Percentiles rank a stretch among this genome's conserved stretches.
phyloP scores from a whole-genome alignment of 1,284 basidiomycete species.

The Hemileia vastatrix region DNA sequence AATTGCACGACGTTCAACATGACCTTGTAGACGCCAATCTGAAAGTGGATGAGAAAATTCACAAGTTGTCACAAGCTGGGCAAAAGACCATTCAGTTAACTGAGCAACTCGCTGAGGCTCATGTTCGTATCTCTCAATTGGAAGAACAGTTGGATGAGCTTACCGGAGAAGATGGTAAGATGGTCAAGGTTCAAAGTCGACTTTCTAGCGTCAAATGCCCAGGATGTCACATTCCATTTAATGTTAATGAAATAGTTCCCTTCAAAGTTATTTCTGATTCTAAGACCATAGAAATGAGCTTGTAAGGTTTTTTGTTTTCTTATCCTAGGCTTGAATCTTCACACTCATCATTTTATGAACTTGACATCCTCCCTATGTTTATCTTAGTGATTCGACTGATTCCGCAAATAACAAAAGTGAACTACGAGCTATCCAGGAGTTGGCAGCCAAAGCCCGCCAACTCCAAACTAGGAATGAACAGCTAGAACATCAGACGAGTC shows the following conservation, averaged over 20 bases:
- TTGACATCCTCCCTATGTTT: background rate
- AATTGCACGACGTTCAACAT: slow-evolving; percentile 47
- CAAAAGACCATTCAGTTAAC: slow-evolving; percentile 51
- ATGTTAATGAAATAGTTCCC: slow-evolving; percentile 30
- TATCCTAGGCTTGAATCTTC: background rate
- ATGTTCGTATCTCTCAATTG: slow-evolving; percentile 51
- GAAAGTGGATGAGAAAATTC: slow-evolving; percentile 71
- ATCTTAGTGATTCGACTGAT: background rate
- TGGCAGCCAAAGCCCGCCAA: slow-evolving; percentile 1
- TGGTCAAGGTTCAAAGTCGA: slow-evolving; percentile 25
- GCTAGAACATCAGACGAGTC: too few species aligned
- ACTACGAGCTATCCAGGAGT: background rate
- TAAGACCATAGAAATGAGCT: slow-evolving; percentile 12
- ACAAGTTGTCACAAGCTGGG: slow-evolving; percentile 66
- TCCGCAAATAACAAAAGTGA: background rate
- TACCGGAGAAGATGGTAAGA: slow-evolving; percentile 25
- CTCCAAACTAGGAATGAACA: background rate
- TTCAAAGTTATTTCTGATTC: slow-evolving; percentile 16
- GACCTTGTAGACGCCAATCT: slow-evolving; percentile 67
- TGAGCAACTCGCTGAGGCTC: slow-evolving; percentile 58
- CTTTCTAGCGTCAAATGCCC: slow-evolving; percentile 44
- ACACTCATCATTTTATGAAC: background rate
- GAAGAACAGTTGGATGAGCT: slow-evolving; percentile 55
- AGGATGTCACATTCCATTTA: slow-evolving; percentile 31
- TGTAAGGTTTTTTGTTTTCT: slow-evolving; percentile 13